Percentiles rank a stretch among this genome's conserved stretches.
Evolutionary conservation across 2,329 filamentous ascomycete species (phyloP).

Genomic region (Fusarium sp.): DNA sequence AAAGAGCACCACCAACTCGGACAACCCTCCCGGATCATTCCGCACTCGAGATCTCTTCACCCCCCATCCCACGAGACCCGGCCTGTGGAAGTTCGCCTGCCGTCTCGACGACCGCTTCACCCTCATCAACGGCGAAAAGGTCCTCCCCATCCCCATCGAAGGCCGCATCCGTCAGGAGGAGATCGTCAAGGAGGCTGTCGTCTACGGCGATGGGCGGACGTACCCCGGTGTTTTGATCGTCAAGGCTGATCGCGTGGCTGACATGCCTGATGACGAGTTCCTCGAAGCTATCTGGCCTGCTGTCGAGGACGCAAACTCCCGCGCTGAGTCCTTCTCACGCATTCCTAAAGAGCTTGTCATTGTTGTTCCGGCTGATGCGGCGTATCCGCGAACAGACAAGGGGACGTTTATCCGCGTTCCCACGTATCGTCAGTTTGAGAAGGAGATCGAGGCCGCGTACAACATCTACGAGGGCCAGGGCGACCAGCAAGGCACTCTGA

Average conservation of each 20-base stretch:
- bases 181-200: slow-evolving; percentile 65
- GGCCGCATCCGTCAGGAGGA: slow-evolving; percentile 63
- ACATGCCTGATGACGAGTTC: slow-evolving; percentile 57
- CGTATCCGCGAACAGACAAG: slow-evolving; percentile 64
- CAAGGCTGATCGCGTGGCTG: slow-evolving; percentile 56
- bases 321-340: slow-evolving; percentile 62
- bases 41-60: slow-evolving; percentile 58
- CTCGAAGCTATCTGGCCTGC: slow-evolving; percentile 61
- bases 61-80: slow-evolving; percentile 54
- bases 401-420: slow-evolving; percentile 63
- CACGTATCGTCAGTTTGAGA: slow-evolving; percentile 58
- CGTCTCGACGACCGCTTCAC: slow-evolving; percentile 59
- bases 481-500: slow-evolving; percentile 6
- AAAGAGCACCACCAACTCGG: slow-evolving; percentile 50
- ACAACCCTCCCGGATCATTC: slow-evolving; percentile 58
- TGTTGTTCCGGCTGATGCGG: slow-evolving; percentile 56
- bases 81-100: slow-evolving; percentile 59
- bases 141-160: slow-evolving; percentile 61
- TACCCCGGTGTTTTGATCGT: slow-evolving; percentile 66
- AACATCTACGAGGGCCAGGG: slow-evolving; percentile 31
- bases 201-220: slow-evolving; percentile 65
- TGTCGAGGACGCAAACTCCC: slow-evolving; percentile 62
- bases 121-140: slow-evolving; percentile 61
- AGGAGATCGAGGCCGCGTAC: slow-evolving; percentile 57
- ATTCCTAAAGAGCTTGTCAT: slow-evolving; percentile 65